These are phyloP conservation scores for Baorangia bicolor DNA, from an alignment of 768 basidiomycete species.

Conservation along the genomic window DNA sequence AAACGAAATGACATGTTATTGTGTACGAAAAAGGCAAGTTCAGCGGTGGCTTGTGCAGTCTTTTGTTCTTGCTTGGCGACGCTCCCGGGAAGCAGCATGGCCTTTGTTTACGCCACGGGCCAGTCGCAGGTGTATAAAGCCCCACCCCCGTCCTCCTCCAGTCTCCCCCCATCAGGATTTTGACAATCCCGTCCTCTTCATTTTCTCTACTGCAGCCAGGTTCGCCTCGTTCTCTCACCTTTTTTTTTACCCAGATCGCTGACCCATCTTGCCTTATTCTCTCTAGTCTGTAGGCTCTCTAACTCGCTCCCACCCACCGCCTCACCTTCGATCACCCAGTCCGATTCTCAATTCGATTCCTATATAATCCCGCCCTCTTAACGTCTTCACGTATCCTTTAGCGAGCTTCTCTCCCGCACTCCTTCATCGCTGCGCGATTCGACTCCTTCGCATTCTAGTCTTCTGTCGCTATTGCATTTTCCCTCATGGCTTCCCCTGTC, in stretches of 20 bases:
- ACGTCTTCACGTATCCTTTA: slow-evolving; percentile 29
- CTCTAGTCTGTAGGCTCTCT: slow-evolving; percentile 29
- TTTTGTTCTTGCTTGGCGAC: slow-evolving; percentile 39
- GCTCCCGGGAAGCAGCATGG: slow-evolving; percentile 9
- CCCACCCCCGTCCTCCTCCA: not conserved
- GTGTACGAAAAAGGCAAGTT: slow-evolving; percentile 29
- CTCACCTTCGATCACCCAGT: slow-evolving; percentile 23
- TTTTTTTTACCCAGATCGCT: slow-evolving; percentile 9
- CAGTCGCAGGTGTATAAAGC: slow-evolving; percentile 27
- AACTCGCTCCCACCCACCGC: slow-evolving; percentile 4
- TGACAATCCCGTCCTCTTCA: slow-evolving; percentile 33
- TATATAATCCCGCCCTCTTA: slow-evolving; percentile 9
- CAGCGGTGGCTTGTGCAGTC: slow-evolving; percentile 3
- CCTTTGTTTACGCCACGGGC: slow-evolving; percentile 4
- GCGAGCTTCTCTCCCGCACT: slow-evolving; percentile 25
- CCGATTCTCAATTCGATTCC: slow-evolving; percentile 26
- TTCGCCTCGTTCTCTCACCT: slow-evolving; percentile 4
- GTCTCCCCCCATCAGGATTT: slow-evolving; percentile 31
- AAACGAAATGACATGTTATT: slow-evolving; percentile 25
- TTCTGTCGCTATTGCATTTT: slow-evolving; percentile 5
- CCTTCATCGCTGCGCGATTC: slow-evolving; percentile 35
- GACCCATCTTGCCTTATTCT: not conserved
- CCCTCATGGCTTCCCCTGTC: slow-evolving; percentile 35
- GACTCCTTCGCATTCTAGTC: slow-evolving; percentile 21
- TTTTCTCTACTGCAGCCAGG: slow-evolving; percentile 29